These are phyloP conservation scores for Xanthoconium purpureum DNA, from an alignment of 768 basidiomycete genomes.

Conservation along the genomic window DNA sequence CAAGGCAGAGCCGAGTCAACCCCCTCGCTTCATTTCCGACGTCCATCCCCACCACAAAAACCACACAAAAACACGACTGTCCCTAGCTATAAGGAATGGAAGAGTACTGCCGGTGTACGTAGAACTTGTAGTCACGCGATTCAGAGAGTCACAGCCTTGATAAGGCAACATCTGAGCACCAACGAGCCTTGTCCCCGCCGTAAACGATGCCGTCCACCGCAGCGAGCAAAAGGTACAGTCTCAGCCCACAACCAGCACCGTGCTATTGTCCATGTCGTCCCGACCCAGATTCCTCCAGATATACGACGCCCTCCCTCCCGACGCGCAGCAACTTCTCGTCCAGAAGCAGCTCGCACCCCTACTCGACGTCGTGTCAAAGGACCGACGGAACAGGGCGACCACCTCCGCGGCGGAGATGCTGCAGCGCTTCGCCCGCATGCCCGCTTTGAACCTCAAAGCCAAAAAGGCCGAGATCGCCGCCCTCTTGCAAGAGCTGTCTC, in stretches of 20 bases:
- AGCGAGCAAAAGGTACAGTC: constrained; percentile 16
- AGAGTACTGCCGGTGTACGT: not conserved
- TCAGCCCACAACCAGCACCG: too few species aligned
- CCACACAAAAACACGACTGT: not conserved
- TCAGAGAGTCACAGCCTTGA: too few species aligned
- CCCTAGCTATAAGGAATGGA: not conserved
- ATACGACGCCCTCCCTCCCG: constrained; percentile 51
- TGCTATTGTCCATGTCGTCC: not conserved
- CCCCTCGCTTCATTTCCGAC: constrained; percentile 4
- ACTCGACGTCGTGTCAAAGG: constrained; percentile 41
- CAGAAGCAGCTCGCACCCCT: constrained; percentile 50
- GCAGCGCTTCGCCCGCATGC: constrained; percentile 38
- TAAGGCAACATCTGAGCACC: too few species aligned
- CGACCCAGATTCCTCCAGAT: constrained; percentile 43
- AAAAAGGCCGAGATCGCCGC: constrained; percentile 55
- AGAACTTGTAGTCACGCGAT: too few species aligned
- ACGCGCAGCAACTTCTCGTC: constrained; percentile 47
- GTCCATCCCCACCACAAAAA: not conserved
- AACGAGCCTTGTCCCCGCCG: not conserved
- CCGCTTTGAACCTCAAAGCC: constrained; percentile 47
- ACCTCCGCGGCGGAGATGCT: constrained; percentile 41
- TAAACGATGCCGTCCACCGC: constrained; percentile 13
- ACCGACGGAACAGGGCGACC: constrained; percentile 38
- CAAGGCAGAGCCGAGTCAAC: constrained; percentile 30
- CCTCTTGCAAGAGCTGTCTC: constrained; percentile 50